Percentiles rank a stretch among this genome's conserved stretches.
phyloP scores from a whole-genome alignment of 2,329 filamentous ascomycete species.

The Aspergillus phoenicis region DNA sequence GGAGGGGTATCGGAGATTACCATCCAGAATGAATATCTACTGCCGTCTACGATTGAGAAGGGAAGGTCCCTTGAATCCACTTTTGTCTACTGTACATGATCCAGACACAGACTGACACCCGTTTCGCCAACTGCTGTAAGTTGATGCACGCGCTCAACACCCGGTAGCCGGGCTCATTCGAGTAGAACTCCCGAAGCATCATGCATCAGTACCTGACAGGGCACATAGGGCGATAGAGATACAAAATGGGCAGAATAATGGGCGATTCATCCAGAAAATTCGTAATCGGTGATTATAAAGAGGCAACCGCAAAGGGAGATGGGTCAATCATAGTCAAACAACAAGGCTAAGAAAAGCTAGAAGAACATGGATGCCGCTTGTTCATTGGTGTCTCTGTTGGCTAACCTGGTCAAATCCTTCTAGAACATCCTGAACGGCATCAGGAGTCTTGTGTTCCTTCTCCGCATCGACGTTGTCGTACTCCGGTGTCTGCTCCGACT shows the following conservation, averaged over 20 bases:
- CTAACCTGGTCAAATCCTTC: constrained; percentile 51
- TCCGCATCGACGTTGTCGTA: constrained; percentile 16
- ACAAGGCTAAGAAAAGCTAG: constrained; percentile 4
- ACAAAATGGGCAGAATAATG: constrained; percentile 2
- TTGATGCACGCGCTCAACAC: background rate
- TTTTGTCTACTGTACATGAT: constrained; percentile 23
- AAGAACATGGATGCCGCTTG: constrained; percentile 1
- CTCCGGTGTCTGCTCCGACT: constrained; percentile 33
- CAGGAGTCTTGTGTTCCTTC: constrained; percentile 26
- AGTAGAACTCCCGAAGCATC: background rate
- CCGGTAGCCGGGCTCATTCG: background rate
- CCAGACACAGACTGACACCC: constrained; percentile 1
- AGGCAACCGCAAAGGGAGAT: constrained; percentile 8
- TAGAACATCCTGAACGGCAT: constrained; percentile 51
- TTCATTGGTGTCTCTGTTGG: constrained; percentile 33
- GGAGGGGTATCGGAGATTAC: no score
- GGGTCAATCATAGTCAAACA: constrained; percentile 3
- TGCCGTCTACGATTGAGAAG: background rate
- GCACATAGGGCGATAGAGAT: constrained; percentile 1
- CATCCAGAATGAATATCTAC: background rate
- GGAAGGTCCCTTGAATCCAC: background rate
- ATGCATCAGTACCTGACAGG: background rate
- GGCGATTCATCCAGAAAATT: constrained; percentile 7
- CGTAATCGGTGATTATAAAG: constrained; percentile 9
- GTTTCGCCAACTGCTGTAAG: background rate